Percentiles rank a stretch among this genome's conserved stretches.
Conservation (phyloP, 2,329 filamentous ascomycete genomes). For the Colletotrichum aenigma region DNA sequence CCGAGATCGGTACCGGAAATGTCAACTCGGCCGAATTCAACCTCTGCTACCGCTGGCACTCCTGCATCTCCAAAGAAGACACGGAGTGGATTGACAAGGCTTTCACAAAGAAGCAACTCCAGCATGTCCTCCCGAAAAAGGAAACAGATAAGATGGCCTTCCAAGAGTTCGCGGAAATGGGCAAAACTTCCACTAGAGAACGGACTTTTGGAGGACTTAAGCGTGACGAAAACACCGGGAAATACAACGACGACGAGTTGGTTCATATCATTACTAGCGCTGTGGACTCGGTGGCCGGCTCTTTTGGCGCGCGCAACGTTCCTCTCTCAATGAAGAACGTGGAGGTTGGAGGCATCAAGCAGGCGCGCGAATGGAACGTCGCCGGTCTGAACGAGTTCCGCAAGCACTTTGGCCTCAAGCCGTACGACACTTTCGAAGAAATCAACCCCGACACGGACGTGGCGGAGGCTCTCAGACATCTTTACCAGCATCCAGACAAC, state of each 20-base stretch:
- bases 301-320: slow-evolving; percentile 76
- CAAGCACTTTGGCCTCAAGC: slow-evolving; percentile 78
- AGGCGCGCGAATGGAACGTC: slow-evolving; percentile 77
- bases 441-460: slow-evolving; percentile 81
- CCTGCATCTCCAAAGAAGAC: slow-evolving; percentile 75
- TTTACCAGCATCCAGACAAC: slow-evolving; percentile 80
- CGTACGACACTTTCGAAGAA: slow-evolving; percentile 79
- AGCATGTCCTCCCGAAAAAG: slow-evolving; percentile 1
- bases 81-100: slow-evolving; percentile 80
- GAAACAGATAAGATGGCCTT: background rate
- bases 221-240: slow-evolving; percentile 69
- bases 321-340: slow-evolving; percentile 76
- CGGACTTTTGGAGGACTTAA: slow-evolving; percentile 71
- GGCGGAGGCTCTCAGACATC: slow-evolving; percentile 65
- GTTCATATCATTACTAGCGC: slow-evolving; percentile 70
- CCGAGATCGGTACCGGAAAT: slow-evolving; percentile 78
- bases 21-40: slow-evolving; percentile 90
- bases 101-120: slow-evolving; percentile 64
- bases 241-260: slow-evolving; percentile 77
- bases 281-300: slow-evolving; percentile 80
- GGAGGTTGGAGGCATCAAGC: slow-evolving; percentile 81
- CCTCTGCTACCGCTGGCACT: slow-evolving; percentile 87
- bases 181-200: slow-evolving; percentile 58
- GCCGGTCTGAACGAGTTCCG: slow-evolving; percentile 85
- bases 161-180: slow-evolving; percentile 57